A percentile compares a stretch with the other conserved stretches of the same genome.
These are phyloP conservation scores for Phytophthora macrochlamydospora DNA, from an alignment of 352 stramenopile species.

Conservation along the genomic window DNA sequence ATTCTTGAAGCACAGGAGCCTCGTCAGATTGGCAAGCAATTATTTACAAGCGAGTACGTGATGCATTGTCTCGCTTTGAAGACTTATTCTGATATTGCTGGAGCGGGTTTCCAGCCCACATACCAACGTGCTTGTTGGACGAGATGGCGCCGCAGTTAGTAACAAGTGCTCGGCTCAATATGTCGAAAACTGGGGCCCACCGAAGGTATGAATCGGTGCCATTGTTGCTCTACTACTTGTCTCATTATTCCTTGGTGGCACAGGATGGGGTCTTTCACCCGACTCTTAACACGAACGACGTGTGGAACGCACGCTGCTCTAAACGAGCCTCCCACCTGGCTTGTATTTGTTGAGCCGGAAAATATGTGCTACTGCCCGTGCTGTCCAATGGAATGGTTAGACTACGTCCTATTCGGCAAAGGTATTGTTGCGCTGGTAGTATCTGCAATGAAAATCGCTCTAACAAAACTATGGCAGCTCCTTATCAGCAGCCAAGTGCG, in stretches of 20 bases:
- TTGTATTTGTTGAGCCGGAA: constrained; percentile 44
- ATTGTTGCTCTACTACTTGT: background rate
- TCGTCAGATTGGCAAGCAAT: constrained; percentile 52
- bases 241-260: background rate
- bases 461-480: constrained; percentile 26
- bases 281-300: constrained; percentile 54
- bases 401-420: constrained; percentile 83
- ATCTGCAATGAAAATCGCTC: background rate
- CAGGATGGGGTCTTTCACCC: constrained; percentile 66
- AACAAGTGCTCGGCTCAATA: constrained; percentile 78
- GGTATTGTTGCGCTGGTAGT: constrained; percentile 20
- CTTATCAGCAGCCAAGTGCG: constrained; percentile 71
- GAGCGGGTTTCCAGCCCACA: constrained; percentile 45
- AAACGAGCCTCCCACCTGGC: constrained; percentile 17
- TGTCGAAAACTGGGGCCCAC: constrained; percentile 69
- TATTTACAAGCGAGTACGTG: constrained; percentile 83
- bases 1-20: constrained; percentile 59
- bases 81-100: too few species aligned
- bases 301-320: constrained; percentile 37
- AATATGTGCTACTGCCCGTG: constrained; percentile 82
- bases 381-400: constrained; percentile 81
- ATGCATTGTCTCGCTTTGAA: background rate
- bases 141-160: constrained; percentile 74
- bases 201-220: constrained; percentile 34
- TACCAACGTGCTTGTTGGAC: constrained; percentile 79